These are phyloP conservation scores for Zymoseptoria ardabiliae DNA, from an alignment of 2,329 filamentous ascomycete genomes.

Conservation along the genomic window DNA sequence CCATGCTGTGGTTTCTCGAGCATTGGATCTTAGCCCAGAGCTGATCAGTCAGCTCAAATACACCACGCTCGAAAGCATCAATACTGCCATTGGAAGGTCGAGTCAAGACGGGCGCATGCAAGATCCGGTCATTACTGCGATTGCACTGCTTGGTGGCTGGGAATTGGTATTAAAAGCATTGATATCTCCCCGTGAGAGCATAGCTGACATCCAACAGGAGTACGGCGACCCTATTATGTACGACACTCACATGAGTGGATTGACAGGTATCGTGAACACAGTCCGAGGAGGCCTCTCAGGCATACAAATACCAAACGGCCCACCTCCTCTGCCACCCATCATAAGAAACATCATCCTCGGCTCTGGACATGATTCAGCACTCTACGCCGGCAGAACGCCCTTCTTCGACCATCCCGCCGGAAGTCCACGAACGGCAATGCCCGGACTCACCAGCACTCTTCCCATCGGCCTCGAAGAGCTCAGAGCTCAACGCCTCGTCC, in stretches of 20 bases:
- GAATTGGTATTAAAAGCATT: slow-evolving; percentile 11
- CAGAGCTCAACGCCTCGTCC: slow-evolving; percentile 7
- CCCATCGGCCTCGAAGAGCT: slow-evolving; percentile 6
- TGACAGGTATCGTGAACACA: slow-evolving; percentile 13
- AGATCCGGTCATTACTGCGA: slow-evolving; percentile 14
- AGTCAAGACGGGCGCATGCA: slow-evolving; percentile 6
- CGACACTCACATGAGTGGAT: slow-evolving; percentile 17
- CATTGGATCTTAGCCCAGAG: slow-evolving; percentile 6
- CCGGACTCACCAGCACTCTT: slow-evolving; percentile 5
- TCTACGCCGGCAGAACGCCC: slow-evolving; percentile 11
- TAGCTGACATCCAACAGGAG: slow-evolving; percentile 6
- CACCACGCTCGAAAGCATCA: slow-evolving; percentile 14
- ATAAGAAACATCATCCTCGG: slow-evolving; percentile 9
- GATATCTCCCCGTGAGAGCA: neutral
- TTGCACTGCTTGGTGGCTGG: slow-evolving; percentile 17
- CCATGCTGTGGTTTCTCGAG: slow-evolving; percentile 13
- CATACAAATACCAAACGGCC: slow-evolving; percentile 3
- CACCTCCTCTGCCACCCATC: neutral
- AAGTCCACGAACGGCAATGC: neutral
- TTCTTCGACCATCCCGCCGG: slow-evolving; percentile 7
- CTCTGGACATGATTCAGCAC: slow-evolving; percentile 13
- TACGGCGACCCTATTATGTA: slow-evolving; percentile 13
- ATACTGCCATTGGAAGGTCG: slow-evolving; percentile 9
- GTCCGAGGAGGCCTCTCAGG: slow-evolving; percentile 13
- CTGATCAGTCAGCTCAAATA: slow-evolving; percentile 14